Conservation (phyloP, 2,329 filamentous ascomycete genomes). For the Trichoderma sp. region DNA sequence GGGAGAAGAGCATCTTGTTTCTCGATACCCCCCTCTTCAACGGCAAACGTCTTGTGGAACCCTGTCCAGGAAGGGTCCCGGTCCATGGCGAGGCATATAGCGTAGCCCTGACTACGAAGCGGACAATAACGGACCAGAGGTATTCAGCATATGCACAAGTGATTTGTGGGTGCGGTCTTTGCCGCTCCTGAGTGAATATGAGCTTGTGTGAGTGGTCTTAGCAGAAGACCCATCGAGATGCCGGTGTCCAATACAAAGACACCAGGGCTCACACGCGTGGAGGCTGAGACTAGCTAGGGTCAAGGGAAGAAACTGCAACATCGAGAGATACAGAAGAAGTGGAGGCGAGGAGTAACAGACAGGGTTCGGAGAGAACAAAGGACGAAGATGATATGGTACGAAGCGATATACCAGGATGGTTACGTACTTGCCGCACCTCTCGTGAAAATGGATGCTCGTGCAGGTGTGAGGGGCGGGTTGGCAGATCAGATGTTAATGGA, state of each 20-base stretch:
- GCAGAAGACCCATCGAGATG: slow-evolving; percentile 10
- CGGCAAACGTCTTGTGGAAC: not conserved
- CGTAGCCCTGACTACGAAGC: slow-evolving; percentile 12
- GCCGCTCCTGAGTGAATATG: not conserved
- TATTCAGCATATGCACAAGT: not conserved
- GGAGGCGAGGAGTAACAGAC: not conserved
- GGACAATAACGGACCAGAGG: not conserved
- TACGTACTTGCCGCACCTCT: not conserved
- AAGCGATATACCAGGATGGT: not conserved
- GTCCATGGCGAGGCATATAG: slow-evolving; percentile 2
- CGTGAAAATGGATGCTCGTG: not conserved
- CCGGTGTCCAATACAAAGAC: slow-evolving; percentile 10
- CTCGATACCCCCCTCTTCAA: not conserved
- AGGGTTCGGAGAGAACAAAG: slow-evolving; percentile 2
- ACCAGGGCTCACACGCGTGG: slow-evolving; percentile 10
- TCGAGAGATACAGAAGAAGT: slow-evolving; percentile 17
- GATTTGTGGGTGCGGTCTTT: not conserved
- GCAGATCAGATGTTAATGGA: not conserved
- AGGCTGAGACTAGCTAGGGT: slow-evolving; percentile 15
- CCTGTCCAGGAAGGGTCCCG: not conserved
- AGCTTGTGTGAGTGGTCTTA: slow-evolving; percentile 5
- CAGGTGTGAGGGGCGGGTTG: not conserved
- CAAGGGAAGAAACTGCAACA: slow-evolving; percentile 18
- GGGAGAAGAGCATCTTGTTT: not conserved
- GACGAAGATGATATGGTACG: not conserved